Percentiles rank a stretch among this genome's conserved stretches.
Evolutionary conservation across 257 asterid species (phyloP).

Genomic region (Euphrasia confusa): DNA sequence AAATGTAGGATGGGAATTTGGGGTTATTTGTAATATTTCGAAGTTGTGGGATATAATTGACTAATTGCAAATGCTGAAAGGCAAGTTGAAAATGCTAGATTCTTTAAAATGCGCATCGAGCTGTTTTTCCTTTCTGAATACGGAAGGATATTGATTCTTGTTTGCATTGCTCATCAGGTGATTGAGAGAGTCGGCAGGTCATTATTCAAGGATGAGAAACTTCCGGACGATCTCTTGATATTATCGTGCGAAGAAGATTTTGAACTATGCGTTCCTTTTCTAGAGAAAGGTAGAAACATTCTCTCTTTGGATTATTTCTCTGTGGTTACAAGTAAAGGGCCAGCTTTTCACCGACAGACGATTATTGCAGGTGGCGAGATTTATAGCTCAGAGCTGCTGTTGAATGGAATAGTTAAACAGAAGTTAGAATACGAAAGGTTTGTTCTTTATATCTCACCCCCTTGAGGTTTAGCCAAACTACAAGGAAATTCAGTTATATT

Average conservation of each 20-base stretch:
- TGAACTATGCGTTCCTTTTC: conserved; percentile 68
- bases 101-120: neutral
- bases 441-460: conserved; percentile 9
- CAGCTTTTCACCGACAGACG: conserved; percentile 1
- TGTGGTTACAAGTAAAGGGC: conserved; percentile 1
- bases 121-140: neutral
- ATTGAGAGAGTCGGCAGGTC: conserved; percentile 91
- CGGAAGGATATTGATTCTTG: conserved; percentile 8
- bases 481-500: neutral
- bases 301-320: conserved; percentile 5
- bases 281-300: conserved; percentile 67
- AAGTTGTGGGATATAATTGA: too few relatives aligned
- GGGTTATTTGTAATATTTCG: too few relatives aligned
- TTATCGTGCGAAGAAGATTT: conserved; percentile 93
- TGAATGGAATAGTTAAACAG: conserved; percentile 93
- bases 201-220: conserved; percentile 42
- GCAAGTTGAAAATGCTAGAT: too few relatives aligned
- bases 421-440: conserved; percentile 84
- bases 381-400: conserved; percentile 87
- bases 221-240: conserved; percentile 68
- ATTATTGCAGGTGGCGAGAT: conserved; percentile 61
- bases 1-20: too few relatives aligned
- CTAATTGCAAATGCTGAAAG: too few relatives aligned
- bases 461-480: neutral
- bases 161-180: conserved; percentile 43